Evolutionary conservation across 345 rosid genomes (phyloP).

Genomic region (Pelargonium nanum): DNA sequence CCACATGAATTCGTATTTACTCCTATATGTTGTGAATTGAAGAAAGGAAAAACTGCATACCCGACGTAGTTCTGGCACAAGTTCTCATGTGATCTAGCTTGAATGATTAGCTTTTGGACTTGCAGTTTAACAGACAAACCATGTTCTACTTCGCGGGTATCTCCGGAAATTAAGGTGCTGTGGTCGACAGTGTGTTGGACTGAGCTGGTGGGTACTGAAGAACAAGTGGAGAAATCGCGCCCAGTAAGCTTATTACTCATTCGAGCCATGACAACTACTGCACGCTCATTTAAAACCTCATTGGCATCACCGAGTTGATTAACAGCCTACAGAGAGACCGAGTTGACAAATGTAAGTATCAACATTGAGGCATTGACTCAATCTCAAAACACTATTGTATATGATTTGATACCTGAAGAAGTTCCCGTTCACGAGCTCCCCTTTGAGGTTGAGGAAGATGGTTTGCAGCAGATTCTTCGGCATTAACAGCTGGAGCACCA

Average conservation of each 20-base stretch:
- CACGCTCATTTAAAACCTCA: conserved; percentile 86
- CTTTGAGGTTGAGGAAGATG: conserved; percentile 90
- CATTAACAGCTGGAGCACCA: conserved; percentile 45
- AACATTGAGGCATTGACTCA: neutral
- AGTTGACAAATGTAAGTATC: conserved; percentile 7
- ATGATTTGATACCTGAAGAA: conserved; percentile 60
- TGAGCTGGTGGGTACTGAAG: conserved; percentile 36
- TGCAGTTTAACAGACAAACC: conserved; percentile 86
- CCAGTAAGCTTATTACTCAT: conserved; percentile 95
- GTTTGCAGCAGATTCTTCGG: conserved; percentile 49
- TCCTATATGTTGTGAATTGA: neutral
- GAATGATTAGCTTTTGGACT: conserved; percentile 84
- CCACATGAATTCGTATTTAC: neutral
- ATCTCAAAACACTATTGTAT: neutral
- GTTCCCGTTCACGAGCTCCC: conserved; percentile 84
- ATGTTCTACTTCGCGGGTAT: conserved; percentile 78
- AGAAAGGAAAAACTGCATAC: conserved; percentile 31
- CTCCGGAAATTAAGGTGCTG: conserved; percentile 65
- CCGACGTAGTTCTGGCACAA: conserved; percentile 96
- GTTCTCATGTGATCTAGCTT: conserved; percentile 83
- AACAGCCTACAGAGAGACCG: conserved; percentile 51
- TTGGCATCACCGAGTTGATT: conserved; percentile 96
- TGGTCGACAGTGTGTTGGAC: conserved; percentile 50
- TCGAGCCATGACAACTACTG: conserved; percentile 88
- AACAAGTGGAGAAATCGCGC: conserved; percentile 63